phyloP scores from a whole-genome alignment of 2,329 filamentous ascomycete genomes.

The Claviceps spartinae region DNA sequence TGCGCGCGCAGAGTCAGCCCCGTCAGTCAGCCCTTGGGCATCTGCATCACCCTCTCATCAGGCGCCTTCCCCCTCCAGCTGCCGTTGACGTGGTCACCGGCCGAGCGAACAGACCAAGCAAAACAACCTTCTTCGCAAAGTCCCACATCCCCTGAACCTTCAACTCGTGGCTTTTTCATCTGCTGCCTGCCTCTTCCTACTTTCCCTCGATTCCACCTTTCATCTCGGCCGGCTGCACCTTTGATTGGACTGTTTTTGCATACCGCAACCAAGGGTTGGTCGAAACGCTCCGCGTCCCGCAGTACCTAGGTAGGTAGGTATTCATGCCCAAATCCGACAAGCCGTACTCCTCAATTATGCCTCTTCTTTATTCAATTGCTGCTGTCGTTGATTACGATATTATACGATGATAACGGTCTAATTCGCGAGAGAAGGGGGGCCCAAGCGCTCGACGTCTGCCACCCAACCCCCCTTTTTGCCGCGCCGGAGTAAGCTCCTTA shows the following conservation, averaged over 20 bases:
- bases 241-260: conserved; percentile 2
- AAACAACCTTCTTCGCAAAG: too few relatives aligned
- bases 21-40: conserved; percentile 1
- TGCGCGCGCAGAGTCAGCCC: neutral
- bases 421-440: neutral
- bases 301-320: neutral
- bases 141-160: too few relatives aligned
- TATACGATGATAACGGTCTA: too few relatives aligned
- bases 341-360: too few relatives aligned
- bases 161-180: too few relatives aligned
- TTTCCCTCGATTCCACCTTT: neutral
- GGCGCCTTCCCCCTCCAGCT: neutral
- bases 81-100: neutral
- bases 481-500: neutral
- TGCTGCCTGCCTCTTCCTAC: neutral
- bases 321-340: too few relatives aligned
- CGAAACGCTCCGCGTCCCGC: neutral
- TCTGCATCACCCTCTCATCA: neutral
- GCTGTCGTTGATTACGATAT: too few relatives aligned
- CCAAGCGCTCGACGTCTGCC: neutral
- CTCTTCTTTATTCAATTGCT: too few relatives aligned
- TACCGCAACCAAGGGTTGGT: neutral
- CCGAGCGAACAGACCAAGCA: too few relatives aligned
- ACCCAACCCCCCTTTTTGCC: neutral
- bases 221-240: conserved; percentile 1